phyloP scores from a whole-genome alignment of 176 grass and related monocot genomes.

The Bromus sterilis region DNA sequence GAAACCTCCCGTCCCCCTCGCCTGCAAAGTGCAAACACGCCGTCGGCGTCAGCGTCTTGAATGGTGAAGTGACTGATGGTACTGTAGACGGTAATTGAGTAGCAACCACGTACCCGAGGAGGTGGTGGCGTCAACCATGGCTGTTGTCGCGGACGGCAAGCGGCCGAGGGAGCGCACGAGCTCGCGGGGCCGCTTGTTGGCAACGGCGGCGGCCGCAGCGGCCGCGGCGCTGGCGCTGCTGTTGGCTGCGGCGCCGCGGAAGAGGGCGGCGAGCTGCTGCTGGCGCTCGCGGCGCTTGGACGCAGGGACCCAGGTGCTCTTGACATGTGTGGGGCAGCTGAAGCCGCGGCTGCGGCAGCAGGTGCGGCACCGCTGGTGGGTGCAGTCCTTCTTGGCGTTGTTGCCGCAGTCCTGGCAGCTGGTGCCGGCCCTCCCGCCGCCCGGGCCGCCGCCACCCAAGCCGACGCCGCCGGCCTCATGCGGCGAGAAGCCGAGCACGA shows the following conservation, averaged over 20 bases:
- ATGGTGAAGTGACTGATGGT: neutral
- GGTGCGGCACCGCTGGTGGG: conserved; percentile 80
- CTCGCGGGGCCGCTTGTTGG: conserved; percentile 46
- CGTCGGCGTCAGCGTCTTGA: neutral
- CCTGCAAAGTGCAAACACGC: conserved; percentile 18
- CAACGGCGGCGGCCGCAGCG: neutral
- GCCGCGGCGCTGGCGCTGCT: conserved; percentile 9
- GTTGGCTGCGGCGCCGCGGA: conserved; percentile 44
- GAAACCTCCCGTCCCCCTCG: conserved; percentile 62
- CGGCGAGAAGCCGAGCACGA: conserved; percentile 45
- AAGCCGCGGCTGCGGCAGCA: conserved; percentile 94
- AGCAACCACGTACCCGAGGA: conserved; percentile 57
- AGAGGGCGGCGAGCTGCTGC: conserved; percentile 67
- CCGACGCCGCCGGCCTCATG: conserved; percentile 27
- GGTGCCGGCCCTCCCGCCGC: conserved; percentile 43
- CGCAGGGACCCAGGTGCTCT: conserved; percentile 93
- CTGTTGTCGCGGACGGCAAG: conserved; percentile 27
- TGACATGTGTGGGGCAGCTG: conserved; percentile 77
- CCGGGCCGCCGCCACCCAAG: neutral
- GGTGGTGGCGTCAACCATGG: conserved; percentile 46
- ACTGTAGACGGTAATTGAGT: neutral
- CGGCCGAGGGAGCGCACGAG: conserved; percentile 34
- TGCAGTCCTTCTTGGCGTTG: conserved; percentile 95
- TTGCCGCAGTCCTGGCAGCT: conserved; percentile 99
- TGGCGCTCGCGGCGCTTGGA: conserved; percentile 81